Evolutionary conservation across 2,329 filamentous ascomycete genomes (phyloP).

Genomic region (Claviceps sp.): DNA sequence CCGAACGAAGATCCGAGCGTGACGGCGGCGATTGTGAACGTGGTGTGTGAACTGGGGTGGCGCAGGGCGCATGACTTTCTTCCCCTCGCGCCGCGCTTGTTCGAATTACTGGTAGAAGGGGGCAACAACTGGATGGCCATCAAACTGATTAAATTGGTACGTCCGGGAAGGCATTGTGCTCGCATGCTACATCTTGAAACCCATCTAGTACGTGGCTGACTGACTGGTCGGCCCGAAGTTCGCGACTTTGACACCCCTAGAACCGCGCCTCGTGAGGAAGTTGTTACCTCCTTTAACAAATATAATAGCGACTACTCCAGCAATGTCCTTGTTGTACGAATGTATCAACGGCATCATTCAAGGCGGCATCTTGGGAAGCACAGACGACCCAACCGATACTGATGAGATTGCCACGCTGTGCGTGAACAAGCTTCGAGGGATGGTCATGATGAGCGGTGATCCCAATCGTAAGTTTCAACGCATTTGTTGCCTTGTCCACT

Average conservation of each 20-base stretch:
- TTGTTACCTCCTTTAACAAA: constrained; percentile 80
- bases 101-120: constrained; percentile 81
- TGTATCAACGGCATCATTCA: constrained; percentile 98
- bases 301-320: constrained; percentile 85
- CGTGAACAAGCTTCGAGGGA: constrained; percentile 82
- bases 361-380: constrained; percentile 78
- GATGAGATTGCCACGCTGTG: constrained; percentile 89
- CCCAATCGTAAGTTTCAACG: constrained; percentile 59
- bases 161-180: not conserved
- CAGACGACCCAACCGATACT: constrained; percentile 65
- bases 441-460: constrained; percentile 88
- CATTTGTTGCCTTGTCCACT: not conserved
- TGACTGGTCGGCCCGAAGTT: constrained; percentile 43
- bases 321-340: constrained; percentile 97
- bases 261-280: constrained; percentile 84
- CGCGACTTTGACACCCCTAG: constrained; percentile 82
- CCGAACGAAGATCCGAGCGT: constrained; percentile 83
- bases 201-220: constrained; percentile 5
- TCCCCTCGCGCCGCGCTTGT: constrained; percentile 78
- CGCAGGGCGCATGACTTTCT: constrained; percentile 87
- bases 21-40: constrained; percentile 90
- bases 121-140: constrained; percentile 99
- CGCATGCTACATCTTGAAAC: not conserved
- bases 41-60: constrained; percentile 93
- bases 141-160: constrained; percentile 92